Evolutionary conservation across 2,329 filamentous ascomycete species (phyloP).

Genomic region (Sclerotinia subarctica): DNA sequence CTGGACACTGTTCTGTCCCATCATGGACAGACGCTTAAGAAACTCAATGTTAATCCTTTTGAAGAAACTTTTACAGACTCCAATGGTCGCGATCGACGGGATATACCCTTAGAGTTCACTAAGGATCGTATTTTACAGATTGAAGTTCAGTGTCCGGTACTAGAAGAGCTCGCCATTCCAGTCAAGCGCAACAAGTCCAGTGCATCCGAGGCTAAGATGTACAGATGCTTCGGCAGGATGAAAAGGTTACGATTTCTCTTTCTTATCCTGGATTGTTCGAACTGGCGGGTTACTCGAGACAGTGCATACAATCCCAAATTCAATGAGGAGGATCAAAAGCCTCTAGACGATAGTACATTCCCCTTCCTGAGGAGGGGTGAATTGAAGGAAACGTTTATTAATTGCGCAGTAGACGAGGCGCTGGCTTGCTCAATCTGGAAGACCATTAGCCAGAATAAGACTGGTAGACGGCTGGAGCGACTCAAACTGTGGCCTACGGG

Average conservation of each 20-base stretch:
- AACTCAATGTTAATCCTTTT: conserved; percentile 18
- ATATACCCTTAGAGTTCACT: conserved; percentile 22
- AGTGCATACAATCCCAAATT: conserved; percentile 18
- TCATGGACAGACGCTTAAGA: conserved; percentile 22
- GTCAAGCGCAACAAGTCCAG: conserved; percentile 15
- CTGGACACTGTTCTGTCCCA: conserved; percentile 20
- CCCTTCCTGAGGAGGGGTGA: conserved; percentile 12
- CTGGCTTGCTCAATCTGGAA: conserved; percentile 23
- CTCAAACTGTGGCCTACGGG: conserved; percentile 21
- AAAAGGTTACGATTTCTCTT: conserved; percentile 21
- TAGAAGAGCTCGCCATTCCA: conserved; percentile 19
- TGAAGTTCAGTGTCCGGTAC: conserved; percentile 20
- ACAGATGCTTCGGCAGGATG: conserved; percentile 21
- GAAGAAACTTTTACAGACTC: not conserved
- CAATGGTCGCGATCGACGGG: not conserved
- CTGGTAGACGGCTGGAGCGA: conserved; percentile 15
- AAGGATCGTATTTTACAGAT: conserved; percentile 22
- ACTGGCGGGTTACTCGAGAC: conserved; percentile 19
- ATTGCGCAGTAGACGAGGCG: conserved; percentile 22
- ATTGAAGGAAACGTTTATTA: conserved; percentile 21
- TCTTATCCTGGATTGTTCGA: conserved; percentile 24
- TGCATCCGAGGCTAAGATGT: conserved; percentile 10
- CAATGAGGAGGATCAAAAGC: conserved; percentile 9
- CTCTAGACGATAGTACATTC: not conserved
- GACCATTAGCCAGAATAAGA: conserved; percentile 21